A percentile compares a stretch with the other conserved stretches of the same genome.
phyloP scores from a whole-genome alignment of 2,329 filamentous ascomycete genomes.

The Lecanicillium sp. region DNA sequence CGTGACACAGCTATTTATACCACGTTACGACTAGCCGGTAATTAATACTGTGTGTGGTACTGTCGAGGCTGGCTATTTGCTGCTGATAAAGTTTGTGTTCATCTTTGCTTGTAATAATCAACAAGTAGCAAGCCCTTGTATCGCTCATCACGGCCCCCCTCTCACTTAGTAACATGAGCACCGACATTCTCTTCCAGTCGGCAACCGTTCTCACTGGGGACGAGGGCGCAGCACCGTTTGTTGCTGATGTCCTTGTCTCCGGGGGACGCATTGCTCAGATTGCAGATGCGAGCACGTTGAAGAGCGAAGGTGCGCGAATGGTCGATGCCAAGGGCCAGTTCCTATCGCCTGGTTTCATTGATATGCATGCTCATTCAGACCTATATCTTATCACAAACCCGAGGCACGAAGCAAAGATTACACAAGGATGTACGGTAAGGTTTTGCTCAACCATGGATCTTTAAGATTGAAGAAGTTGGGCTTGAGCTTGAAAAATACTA shows the following conservation, averaged over 20 bases:
- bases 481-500: not conserved
- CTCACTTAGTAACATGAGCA: not conserved
- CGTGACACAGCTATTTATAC: too few species aligned
- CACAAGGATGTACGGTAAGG: slow-evolving; percentile 17
- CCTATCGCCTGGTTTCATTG: slow-evolving; percentile 17
- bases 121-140: too few species aligned
- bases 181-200: slow-evolving; percentile 13
- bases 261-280: slow-evolving; percentile 14
- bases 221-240: slow-evolving; percentile 12
- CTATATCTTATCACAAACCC: slow-evolving; percentile 16
- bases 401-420: slow-evolving; percentile 16
- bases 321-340: slow-evolving; percentile 13
- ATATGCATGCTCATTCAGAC: slow-evolving; percentile 18
- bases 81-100: too few species aligned
- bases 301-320: slow-evolving; percentile 7
- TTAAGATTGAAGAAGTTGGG: not conserved
- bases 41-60: too few species aligned
- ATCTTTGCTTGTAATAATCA: too few species aligned
- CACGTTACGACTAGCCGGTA: too few species aligned
- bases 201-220: slow-evolving; percentile 15
- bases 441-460: not conserved
- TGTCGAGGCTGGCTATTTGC: too few species aligned
- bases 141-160: too few species aligned
- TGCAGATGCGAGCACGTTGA: slow-evolving; percentile 10
- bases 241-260: slow-evolving; percentile 14